A percentile compares a stretch with the other conserved stretches of the same genome.
These are phyloP conservation scores for Tolypocladium guangdongense DNA, from an alignment of 2,329 filamentous ascomycete genomes.

Conservation along the genomic window DNA sequence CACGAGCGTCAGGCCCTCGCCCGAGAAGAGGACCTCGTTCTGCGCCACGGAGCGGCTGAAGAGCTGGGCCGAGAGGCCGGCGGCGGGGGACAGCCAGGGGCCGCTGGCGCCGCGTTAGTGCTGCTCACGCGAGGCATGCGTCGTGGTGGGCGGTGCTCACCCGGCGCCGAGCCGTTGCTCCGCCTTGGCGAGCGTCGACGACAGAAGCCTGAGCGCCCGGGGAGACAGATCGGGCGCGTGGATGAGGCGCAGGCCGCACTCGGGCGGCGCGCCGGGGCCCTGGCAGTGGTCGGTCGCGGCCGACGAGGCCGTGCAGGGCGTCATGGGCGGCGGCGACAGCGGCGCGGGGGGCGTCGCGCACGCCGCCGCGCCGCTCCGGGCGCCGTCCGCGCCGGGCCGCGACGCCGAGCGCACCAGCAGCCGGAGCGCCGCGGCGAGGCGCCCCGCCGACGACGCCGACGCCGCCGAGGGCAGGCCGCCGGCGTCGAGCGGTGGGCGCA, in stretches of 20 bases:
- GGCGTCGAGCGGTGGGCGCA: constrained; percentile 11
- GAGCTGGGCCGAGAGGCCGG: constrained; percentile 38
- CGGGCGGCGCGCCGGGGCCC: constrained; percentile 15
- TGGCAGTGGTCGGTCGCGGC: constrained; percentile 16
- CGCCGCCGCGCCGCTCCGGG: constrained; percentile 1
- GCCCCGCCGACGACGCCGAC: constrained; percentile 6
- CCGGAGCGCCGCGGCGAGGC: constrained; percentile 22
- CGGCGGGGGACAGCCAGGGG: constrained; percentile 32
- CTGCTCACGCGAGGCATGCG: neutral
- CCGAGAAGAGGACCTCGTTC: constrained; percentile 50
- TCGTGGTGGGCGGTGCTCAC: constrained; percentile 12
- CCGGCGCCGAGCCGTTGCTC: constrained; percentile 33
- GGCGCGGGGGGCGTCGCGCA: constrained; percentile 11
- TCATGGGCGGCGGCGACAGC: constrained; percentile 32
- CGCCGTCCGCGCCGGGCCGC: constrained; percentile 8
- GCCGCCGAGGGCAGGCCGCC: constrained; percentile 9
- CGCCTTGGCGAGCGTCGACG: constrained; percentile 38
- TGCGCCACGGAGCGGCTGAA: constrained; percentile 46
- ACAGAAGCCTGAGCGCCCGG: constrained; percentile 36
- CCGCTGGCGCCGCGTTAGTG: neutral
- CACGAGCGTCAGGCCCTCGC: constrained; percentile 47
- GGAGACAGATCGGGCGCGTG: constrained; percentile 33
- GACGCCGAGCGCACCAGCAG: constrained; percentile 18
- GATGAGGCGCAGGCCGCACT: constrained; percentile 40
- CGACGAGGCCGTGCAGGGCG: constrained; percentile 33